Base-by-base conservation (phyloP, 2,329 filamentous ascomycete genomes). In the Phaeoacremonium minimum region DNA sequence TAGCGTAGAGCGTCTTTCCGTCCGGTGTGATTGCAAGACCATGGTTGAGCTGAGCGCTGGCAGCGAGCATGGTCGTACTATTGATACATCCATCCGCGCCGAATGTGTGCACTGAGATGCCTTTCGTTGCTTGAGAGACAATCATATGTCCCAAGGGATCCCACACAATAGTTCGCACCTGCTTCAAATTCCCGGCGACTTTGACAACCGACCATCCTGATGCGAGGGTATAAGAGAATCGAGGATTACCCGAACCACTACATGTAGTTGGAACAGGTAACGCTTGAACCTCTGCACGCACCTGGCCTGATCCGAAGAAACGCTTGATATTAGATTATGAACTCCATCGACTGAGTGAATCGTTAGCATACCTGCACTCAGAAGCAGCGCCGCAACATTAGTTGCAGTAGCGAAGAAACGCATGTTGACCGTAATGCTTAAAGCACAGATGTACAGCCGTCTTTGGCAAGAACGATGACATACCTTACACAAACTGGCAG, bases 51-150 rank as follows among this genome's bases (percentile, higher is more conserved):
- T 51, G 48, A 14, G 46, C 46, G 30, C 55, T 57, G 40, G 50
- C 47, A 42, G 65, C 56, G 30, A 66, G 52, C 40, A 56, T 56
- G 32, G 46, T 52, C 12, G 60, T 60, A 39, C 56, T 55, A 40
- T 57, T 58, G 48, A 66, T 51, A 49, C 63, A 67, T 16, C 63
- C 63, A 38, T 64, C 51, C 29, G 50, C 38, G 28, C 61, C 62
- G 35, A 66, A 63, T 4, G 58, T 60, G 51, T 66, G 62, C 18
- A 60, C 55, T 3, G 60, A 60, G 32, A 66, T 53, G 26, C 63
- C 63, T 36, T 46, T 49, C 19, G 54, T 56, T 6, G 53, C 55
- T 38, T 66, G 51, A 4, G 60, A 46, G 13, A 66, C 55, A 16
- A 67, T 48, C 43, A 66, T 52, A 44, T 64, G 58, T 30, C 62